These are phyloP conservation scores for Myrica gale DNA, from an alignment of 306 rosid genomes.

Conservation along the genomic window DNA sequence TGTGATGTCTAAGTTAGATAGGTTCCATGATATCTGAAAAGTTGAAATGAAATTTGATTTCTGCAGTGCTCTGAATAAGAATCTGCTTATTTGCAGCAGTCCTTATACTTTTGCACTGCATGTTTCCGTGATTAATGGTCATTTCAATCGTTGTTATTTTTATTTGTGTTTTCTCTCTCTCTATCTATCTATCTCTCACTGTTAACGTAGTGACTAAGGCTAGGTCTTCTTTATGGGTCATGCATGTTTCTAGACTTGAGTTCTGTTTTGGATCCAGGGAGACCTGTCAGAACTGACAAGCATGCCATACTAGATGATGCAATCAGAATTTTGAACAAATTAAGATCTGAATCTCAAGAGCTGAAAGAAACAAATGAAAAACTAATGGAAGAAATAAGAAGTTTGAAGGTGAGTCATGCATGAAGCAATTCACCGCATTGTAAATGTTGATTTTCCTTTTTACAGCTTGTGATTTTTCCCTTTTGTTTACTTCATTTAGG, in stretches of 20 bases:
- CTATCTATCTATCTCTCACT: background rate
- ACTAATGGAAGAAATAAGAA: constrained; percentile 67
- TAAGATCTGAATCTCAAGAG: constrained; percentile 72
- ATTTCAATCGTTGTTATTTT: background rate
- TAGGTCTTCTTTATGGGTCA: constrained; percentile 17
- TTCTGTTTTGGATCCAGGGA: constrained; percentile 76
- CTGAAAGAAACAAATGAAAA: constrained; percentile 71
- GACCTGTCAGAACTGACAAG: constrained; percentile 71
- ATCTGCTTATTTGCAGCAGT: background rate
- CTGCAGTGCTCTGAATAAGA: background rate
- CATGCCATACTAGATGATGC: constrained; percentile 82
- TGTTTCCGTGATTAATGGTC: background rate
- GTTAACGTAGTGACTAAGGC: background rate
- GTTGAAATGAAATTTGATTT: constrained; percentile 11
- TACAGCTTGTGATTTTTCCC: background rate
- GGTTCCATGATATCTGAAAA: constrained; percentile 5
- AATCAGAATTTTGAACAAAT: constrained; percentile 71
- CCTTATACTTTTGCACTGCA: background rate
- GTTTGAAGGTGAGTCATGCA: constrained; percentile 60
- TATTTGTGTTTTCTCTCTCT: background rate
- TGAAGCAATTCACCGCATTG: background rate
- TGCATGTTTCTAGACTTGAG: constrained; percentile 77
- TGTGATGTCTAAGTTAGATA: background rate
- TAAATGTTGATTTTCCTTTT: background rate
- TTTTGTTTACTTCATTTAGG: background rate